phyloP scores from a whole-genome alignment of 1,139 yeast species.

The Blastobotrys raffinosifermentans region DNA sequence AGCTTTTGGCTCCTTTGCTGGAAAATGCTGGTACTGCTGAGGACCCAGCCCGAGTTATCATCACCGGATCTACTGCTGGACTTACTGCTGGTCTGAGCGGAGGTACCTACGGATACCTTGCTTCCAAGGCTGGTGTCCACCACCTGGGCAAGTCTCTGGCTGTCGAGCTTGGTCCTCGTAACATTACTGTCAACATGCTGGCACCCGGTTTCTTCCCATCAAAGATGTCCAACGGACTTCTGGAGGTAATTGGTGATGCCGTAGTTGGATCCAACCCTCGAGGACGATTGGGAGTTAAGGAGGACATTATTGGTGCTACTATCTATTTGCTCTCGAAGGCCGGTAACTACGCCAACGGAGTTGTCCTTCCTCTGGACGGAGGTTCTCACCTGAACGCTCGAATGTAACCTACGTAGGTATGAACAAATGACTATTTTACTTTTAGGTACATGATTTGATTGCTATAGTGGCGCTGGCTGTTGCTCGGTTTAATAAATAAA shows the following conservation, averaged over 20 bases:
- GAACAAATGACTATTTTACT: too few relatives aligned
- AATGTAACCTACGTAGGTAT: slow-evolving; percentile 14
- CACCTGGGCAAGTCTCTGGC: slow-evolving; percentile 65
- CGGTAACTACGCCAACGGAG: slow-evolving; percentile 61
- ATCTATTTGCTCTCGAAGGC: slow-evolving; percentile 56
- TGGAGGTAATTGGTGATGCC: slow-evolving; percentile 48
- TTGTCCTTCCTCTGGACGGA: slow-evolving; percentile 72
- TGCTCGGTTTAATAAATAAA: slow-evolving; percentile 2
- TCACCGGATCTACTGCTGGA: slow-evolving; percentile 57
- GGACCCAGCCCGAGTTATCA: slow-evolving; percentile 62
- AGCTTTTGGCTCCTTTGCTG: slow-evolving; percentile 54
- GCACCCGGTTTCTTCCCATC: slow-evolving; percentile 81
- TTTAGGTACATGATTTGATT: too few relatives aligned
- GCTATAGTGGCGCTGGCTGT: too few relatives aligned
- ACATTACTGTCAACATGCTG: slow-evolving; percentile 60
- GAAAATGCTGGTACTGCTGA: slow-evolving; percentile 48
- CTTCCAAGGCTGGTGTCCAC: slow-evolving; percentile 73
- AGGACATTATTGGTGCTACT: slow-evolving; percentile 56
- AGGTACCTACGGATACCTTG: slow-evolving; percentile 65
- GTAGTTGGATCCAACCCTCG: slow-evolving; percentile 49
- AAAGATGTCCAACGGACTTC: slow-evolving; percentile 66
- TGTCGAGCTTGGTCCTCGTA: slow-evolving; percentile 56
- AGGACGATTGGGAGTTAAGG: slow-evolving; percentile 55
- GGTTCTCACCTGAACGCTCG: slow-evolving; percentile 40
- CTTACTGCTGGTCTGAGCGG: slow-evolving; percentile 43